Percentiles rank a stretch among this genome's conserved stretches.
Conservation (phyloP, 2,329 filamentous ascomycete genomes). For the Berkeleyomyces basicola region DNA sequence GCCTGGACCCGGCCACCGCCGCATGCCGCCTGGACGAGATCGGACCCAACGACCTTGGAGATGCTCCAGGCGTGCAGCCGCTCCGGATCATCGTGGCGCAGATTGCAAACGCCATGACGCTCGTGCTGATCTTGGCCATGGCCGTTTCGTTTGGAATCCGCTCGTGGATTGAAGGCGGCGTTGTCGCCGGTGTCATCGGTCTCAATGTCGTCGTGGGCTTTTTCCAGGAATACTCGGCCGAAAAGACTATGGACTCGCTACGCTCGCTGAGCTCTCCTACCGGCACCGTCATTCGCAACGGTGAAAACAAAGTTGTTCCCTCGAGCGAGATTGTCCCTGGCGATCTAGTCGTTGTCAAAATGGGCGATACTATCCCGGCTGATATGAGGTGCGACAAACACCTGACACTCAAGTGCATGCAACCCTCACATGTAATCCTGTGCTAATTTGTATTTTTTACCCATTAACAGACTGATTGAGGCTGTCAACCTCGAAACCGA, state of each 20-base stretch:
- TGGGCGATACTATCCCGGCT: conserved; percentile 39
- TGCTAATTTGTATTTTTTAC: conserved; percentile 20
- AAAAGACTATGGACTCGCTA: conserved; percentile 27
- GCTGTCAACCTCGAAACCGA: conserved; percentile 48
- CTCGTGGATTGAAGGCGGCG: conserved; percentile 34
- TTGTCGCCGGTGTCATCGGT: conserved; percentile 34
- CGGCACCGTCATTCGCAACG: conserved; percentile 24
- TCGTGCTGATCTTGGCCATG: conserved; percentile 44
- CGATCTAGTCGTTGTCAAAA: conserved; percentile 32
- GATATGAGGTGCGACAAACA: conserved; percentile 26
- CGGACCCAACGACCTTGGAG: conserved; percentile 41
- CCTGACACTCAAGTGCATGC: background rate
- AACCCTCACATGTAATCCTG: background rate
- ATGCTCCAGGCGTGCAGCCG: conserved; percentile 32
- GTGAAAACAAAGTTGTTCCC: conserved; percentile 20
- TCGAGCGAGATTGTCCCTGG: conserved; percentile 34
- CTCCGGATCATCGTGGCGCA: conserved; percentile 41
- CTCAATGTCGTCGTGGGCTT: conserved; percentile 35
- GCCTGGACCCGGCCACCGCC: conserved; percentile 35
- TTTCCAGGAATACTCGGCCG: conserved; percentile 26
- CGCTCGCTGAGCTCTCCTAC: conserved; percentile 23
- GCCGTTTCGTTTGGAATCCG: conserved; percentile 32
- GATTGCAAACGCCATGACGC: conserved; percentile 42
- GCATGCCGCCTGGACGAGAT: conserved; percentile 32
- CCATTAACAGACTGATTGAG: conserved; percentile 26